Conservation (phyloP, 768 basidiomycete genomes). For the Trametopsis cervina region DNA sequence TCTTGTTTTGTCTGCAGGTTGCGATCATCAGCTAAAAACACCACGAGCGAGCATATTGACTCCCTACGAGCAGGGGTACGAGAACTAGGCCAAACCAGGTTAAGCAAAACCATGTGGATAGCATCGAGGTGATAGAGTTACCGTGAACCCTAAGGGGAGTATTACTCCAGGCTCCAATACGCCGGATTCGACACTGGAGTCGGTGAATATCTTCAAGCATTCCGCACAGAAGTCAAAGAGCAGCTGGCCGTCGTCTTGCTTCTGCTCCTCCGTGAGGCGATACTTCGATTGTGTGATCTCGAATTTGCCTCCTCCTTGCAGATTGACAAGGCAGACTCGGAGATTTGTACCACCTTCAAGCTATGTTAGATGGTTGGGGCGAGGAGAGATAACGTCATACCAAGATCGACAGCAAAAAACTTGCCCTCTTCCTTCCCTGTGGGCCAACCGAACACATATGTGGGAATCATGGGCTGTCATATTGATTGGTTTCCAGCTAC, state of each 20-base stretch:
- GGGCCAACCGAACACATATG: constrained; percentile 95
- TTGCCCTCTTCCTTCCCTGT: constrained; percentile 84
- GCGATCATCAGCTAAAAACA: no score
- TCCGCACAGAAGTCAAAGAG: constrained; percentile 98
- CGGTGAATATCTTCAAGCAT: constrained; percentile 83
- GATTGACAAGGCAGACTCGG: constrained; percentile 93
- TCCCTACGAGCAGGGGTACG: constrained; percentile 86
- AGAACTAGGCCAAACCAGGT: constrained; percentile 45
- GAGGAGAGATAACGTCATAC: constrained; percentile 29
- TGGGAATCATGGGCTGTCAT: constrained; percentile 90
- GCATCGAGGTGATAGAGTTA: no score
- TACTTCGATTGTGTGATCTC: constrained; percentile 98
- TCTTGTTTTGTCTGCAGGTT: constrained; percentile 69
- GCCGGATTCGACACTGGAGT: constrained; percentile 56
- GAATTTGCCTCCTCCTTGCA: constrained; percentile 92
- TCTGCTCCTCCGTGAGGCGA: constrained; percentile 94
- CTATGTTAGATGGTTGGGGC: background rate
- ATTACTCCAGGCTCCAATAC: constrained; percentile 44
- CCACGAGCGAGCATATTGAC: no score
- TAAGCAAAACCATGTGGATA: background rate
- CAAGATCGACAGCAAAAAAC: constrained; percentile 85
- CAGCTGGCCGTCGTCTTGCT: constrained; percentile 93
- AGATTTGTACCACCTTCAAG: constrained; percentile 84
- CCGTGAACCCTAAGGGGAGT: constrained; percentile 90
- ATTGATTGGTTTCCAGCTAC: constrained; percentile 1